Conservation (phyloP, 2,329 filamentous ascomycete genomes). For the Davidsoniella virescens region DNA sequence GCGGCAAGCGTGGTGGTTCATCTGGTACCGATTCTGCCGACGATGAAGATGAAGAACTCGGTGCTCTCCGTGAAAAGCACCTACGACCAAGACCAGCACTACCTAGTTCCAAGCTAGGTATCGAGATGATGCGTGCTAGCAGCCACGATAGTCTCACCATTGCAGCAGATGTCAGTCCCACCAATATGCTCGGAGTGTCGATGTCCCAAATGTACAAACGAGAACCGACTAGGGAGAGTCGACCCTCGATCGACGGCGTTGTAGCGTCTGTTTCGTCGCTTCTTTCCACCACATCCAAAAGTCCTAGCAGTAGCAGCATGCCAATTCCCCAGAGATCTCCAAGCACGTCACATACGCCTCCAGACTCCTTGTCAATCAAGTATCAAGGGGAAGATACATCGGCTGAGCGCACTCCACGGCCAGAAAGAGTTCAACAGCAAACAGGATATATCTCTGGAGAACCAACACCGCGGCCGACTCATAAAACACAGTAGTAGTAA, state of each 20-base stretch:
- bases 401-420: conserved; percentile 7
- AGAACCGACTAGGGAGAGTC: neutral
- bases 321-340: neutral
- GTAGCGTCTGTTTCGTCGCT: neutral
- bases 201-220: neutral
- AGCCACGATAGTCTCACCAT: conserved; percentile 66
- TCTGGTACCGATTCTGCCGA: conserved; percentile 60
- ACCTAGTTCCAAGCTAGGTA: conserved; percentile 75
- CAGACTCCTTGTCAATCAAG: conserved; percentile 4
- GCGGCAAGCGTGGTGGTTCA: conserved; percentile 26
- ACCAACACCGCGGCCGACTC: conserved; percentile 7
- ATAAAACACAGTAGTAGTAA: neutral
- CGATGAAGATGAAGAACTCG: conserved; percentile 86
- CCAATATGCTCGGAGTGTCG: neutral
- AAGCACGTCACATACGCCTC: conserved; percentile 1
- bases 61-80: conserved; percentile 31
- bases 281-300: no score
- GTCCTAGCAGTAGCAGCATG: no score
- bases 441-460: neutral
- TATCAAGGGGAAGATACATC: neutral
- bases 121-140: conserved; percentile 96
- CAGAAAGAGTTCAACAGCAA: conserved; percentile 1
- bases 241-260: neutral
- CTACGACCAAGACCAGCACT: conserved; percentile 39
- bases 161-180: conserved; percentile 29